phyloP scores from a whole-genome alignment of 345 rosid species.

The Litchi chinensis region DNA sequence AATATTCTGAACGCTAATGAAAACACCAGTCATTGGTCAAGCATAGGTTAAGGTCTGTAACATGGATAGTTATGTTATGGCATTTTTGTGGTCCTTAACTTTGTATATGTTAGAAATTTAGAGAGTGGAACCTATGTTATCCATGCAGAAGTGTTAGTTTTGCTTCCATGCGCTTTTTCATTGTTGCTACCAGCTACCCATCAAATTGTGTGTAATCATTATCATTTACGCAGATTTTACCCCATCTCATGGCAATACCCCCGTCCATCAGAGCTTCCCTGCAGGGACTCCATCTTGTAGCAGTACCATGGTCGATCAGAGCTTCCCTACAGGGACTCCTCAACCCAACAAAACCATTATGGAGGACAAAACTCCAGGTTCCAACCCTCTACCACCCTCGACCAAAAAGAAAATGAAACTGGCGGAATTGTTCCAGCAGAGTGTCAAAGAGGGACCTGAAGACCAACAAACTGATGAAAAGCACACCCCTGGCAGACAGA shows the following conservation, averaged over 20 bases:
- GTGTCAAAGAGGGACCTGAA: conserved; percentile 48
- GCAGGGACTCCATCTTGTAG: conserved; percentile 64
- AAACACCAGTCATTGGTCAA: not conserved
- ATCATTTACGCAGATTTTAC: conserved; percentile 67
- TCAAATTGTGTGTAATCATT: not conserved
- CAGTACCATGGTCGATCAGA: conserved; percentile 70
- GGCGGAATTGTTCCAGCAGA: conserved; percentile 70
- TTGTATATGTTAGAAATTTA: not conserved
- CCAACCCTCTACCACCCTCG: conserved; percentile 47
- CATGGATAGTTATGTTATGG: not conserved
- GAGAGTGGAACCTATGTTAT: not conserved
- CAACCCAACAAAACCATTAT: conserved; percentile 30
- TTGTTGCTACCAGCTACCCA: not conserved
- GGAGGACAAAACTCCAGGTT: conserved; percentile 39
- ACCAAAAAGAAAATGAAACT: conserved; percentile 73
- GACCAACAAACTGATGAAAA: conserved; percentile 37
- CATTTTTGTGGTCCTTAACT: not conserved
- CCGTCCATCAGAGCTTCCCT: conserved; percentile 62
- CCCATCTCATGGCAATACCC: conserved; percentile 86
- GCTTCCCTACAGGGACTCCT: conserved; percentile 48
- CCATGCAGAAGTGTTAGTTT: not conserved
- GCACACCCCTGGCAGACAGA: conserved; percentile 24
- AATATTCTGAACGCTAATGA: not conserved
- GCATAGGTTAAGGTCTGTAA: not conserved
- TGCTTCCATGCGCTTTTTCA: not conserved